Evolutionary conservation across 2,329 filamentous ascomycete species (phyloP).

Genomic region (Aspergillus terreus): DNA sequence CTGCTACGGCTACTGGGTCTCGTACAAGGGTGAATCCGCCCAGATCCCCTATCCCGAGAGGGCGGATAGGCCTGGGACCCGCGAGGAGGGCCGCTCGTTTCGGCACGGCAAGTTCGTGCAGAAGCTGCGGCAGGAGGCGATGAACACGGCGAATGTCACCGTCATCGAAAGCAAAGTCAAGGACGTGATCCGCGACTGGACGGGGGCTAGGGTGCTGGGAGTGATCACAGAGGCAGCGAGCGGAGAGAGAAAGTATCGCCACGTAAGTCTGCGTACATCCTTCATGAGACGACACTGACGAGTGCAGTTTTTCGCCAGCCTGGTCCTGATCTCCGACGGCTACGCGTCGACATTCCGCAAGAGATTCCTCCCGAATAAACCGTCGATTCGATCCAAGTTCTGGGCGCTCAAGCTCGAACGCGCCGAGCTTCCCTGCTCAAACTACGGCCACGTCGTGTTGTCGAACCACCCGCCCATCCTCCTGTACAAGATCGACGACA

Average conservation of each 20-base stretch:
- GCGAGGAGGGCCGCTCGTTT: constrained; percentile 59
- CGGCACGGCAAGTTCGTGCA: constrained; percentile 91
- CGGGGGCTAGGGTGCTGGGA: background rate
- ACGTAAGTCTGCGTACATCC: background rate
- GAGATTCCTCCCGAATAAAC: background rate
- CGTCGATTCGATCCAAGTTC: background rate
- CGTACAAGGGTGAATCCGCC: background rate
- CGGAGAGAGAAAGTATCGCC: background rate
- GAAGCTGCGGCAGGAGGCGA: constrained; percentile 69
- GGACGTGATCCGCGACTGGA: background rate
- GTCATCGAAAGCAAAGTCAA: background rate
- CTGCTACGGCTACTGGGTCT: background rate
- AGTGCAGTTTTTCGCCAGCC: background rate
- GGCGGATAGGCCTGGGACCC: background rate
- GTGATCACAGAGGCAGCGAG: background rate
- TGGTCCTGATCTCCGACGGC: background rate
- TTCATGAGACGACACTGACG: background rate
- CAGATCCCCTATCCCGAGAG: background rate
- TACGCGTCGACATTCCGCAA: background rate
- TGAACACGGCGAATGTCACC: constrained; percentile 28
- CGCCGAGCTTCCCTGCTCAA: background rate
- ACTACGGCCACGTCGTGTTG: background rate
- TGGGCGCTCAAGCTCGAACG: background rate
- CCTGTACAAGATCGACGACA: constrained; percentile 92
- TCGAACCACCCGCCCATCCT: constrained; percentile 61